Evolutionary conservation across 148 eudicot species (phyloP).

Genomic region (Rheum nobile): DNA sequence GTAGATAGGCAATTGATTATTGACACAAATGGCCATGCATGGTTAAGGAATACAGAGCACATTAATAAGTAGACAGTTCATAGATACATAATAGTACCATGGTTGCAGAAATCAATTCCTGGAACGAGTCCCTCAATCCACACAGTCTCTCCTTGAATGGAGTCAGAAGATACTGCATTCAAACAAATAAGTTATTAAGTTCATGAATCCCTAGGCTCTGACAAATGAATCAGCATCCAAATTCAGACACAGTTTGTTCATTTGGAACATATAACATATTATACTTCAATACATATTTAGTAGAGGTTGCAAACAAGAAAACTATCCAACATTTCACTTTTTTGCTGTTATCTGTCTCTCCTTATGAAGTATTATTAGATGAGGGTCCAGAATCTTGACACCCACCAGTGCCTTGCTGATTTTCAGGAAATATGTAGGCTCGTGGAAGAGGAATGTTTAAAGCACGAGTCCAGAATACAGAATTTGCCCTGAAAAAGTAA

Average conservation of each 20-base stretch:
- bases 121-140: constrained; percentile 98
- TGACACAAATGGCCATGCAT: neutral
- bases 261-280: neutral
- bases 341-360: constrained; percentile 13
- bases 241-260: neutral
- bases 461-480: constrained; percentile 96
- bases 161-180: constrained; percentile 19
- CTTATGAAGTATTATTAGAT: constrained; percentile 13
- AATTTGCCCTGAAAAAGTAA: constrained; percentile 64
- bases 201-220: neutral
- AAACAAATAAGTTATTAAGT: neutral
- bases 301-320: constrained; percentile 1
- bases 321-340: constrained; percentile 22
- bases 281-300: neutral
- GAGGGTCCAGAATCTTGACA: constrained; percentile 13
- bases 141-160: constrained; percentile 48
- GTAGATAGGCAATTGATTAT: neutral
- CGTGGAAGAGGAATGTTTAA: constrained; percentile 77
- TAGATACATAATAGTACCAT: constrained; percentile 41
- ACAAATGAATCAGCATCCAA: neutral
- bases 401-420: constrained; percentile 22
- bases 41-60: neutral
- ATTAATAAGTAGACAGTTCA: neutral
- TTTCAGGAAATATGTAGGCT: constrained; percentile 48
- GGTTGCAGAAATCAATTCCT: constrained; percentile 97